Evolutionary conservation across 2,329 filamentous ascomycete species (phyloP).

Genomic region (Sordariomycetes sp.): DNA sequence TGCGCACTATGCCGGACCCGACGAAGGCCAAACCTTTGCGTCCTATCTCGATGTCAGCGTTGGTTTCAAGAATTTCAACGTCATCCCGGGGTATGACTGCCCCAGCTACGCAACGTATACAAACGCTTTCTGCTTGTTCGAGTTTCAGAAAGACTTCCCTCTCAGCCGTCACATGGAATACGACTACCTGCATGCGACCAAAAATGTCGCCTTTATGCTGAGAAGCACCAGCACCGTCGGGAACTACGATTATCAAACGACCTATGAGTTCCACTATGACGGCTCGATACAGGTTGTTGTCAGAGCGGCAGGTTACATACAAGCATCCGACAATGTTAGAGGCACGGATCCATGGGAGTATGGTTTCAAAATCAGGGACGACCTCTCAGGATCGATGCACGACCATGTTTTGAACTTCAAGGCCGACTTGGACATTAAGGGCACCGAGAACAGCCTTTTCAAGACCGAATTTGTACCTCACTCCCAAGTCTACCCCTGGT

Average conservation of each 20-base stretch:
- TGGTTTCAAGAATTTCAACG: conserved; percentile 2
- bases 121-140: conserved; percentile 43
- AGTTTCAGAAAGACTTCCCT: conserved; percentile 37
- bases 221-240: conserved; percentile 39
- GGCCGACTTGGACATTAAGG: conserved; percentile 41
- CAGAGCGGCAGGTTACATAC: conserved; percentile 44
- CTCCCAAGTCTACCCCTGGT: conserved; percentile 35
- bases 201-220: conserved; percentile 36
- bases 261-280: conserved; percentile 40
- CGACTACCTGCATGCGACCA: conserved; percentile 32
- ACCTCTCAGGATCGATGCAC: conserved; percentile 39
- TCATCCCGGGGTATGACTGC: conserved; percentile 7
- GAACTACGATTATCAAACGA: conserved; percentile 45
- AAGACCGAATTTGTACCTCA: conserved; percentile 22
- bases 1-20: conserved; percentile 3
- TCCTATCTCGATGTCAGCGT: conserved; percentile 2
- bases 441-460: conserved; percentile 33
- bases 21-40: background rate
- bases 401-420: conserved; percentile 49
- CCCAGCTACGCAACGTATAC: conserved; percentile 6
- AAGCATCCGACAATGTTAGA: conserved; percentile 33
- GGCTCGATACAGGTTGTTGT: conserved; percentile 42
- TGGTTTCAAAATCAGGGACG: conserved; percentile 39
- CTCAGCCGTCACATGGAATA: conserved; percentile 37
- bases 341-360: conserved; percentile 34